Evolutionary conservation across 495 filamentous ascomycete genomes (phyloP).

Genomic region (Penicillium verhagenii): DNA sequence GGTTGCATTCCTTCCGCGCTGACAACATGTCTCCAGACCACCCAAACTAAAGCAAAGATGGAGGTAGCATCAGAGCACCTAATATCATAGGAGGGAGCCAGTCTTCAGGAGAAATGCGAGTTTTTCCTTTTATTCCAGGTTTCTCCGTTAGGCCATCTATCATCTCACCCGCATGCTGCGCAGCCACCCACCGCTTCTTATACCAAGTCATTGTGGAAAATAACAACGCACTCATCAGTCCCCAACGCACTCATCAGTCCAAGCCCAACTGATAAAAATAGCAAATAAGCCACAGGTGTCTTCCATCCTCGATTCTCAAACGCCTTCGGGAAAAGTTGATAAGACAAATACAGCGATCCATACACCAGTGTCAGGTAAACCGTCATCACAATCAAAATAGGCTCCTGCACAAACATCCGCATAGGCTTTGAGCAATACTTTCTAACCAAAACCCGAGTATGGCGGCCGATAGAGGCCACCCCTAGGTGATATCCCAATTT

Average conservation of each 20-base stretch:
- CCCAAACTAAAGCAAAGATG: conserved; percentile 56
- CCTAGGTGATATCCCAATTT: too few relatives aligned
- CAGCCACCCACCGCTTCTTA: conserved; percentile 14
- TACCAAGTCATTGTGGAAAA: conserved; percentile 29
- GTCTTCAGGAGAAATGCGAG: conserved; percentile 42
- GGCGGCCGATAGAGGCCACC: too few relatives aligned
- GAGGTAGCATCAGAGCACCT: conserved; percentile 49
- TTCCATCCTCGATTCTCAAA: conserved; percentile 47
- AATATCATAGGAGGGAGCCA: conserved; percentile 53
- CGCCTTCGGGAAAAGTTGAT: conserved; percentile 49
- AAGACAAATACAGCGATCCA: conserved; percentile 59
- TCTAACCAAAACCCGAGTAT: conserved; percentile 4
- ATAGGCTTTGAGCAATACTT: conserved; percentile 5
- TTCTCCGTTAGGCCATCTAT: not conserved
- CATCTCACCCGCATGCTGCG: conserved; percentile 5
- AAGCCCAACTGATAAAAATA: conserved; percentile 54
- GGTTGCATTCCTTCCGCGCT: too few relatives aligned
- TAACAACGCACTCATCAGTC: conserved; percentile 16
- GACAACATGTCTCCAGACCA: conserved; percentile 48
- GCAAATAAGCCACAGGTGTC: conserved; percentile 36
- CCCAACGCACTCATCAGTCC: conserved; percentile 31
- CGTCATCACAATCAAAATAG: conserved; percentile 57
- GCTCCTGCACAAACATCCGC: conserved; percentile 34
- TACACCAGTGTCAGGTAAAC: conserved; percentile 62
- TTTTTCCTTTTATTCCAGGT: not conserved